Conservation (phyloP, 768 basidiomycete species). For the Chalciporus chontae region DNA sequence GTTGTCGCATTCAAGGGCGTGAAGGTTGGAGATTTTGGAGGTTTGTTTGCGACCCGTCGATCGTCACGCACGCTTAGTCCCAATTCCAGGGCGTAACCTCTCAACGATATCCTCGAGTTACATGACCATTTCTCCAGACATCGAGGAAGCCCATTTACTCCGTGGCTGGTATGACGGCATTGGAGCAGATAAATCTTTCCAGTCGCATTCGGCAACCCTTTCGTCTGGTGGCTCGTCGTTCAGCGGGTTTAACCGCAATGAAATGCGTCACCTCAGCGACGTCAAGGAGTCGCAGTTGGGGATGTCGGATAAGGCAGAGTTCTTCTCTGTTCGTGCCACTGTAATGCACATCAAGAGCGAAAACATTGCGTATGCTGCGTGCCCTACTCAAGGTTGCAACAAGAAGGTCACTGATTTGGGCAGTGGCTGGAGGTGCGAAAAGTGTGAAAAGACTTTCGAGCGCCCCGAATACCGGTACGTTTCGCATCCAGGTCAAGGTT, state of each 20-base stretch:
- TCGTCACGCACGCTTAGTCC: conserved; percentile 7
- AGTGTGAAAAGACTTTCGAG: conserved; percentile 71
- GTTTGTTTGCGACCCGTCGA: conserved; percentile 33
- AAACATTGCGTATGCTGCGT: conserved; percentile 85
- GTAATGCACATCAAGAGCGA: conserved; percentile 85
- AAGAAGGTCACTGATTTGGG: conserved; percentile 81
- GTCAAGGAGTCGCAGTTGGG: conserved; percentile 78
- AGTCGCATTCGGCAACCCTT: conserved; percentile 55
- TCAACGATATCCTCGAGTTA: conserved; percentile 79
- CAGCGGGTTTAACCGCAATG: conserved; percentile 60
- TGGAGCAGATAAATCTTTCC: conserved; percentile 64
- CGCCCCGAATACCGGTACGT: conserved; percentile 79
- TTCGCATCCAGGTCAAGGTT: not conserved
- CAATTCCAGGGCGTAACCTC: conserved; percentile 64
- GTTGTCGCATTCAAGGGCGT: conserved; percentile 94
- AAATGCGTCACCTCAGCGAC: conserved; percentile 70
- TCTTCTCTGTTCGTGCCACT: conserved; percentile 78
- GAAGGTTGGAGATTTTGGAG: conserved; percentile 89
- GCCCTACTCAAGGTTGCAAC: conserved; percentile 72
- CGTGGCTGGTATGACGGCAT: conserved; percentile 89
- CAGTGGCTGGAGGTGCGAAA: conserved; percentile 90
- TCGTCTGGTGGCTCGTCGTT: conserved; percentile 37
- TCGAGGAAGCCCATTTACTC: conserved; percentile 80
- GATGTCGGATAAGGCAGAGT: conserved; percentile 72
- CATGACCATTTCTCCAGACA: conserved; percentile 86